Conservation (phyloP, 1,284 basidiomycete species). For the Puccinia coronata region DNA sequence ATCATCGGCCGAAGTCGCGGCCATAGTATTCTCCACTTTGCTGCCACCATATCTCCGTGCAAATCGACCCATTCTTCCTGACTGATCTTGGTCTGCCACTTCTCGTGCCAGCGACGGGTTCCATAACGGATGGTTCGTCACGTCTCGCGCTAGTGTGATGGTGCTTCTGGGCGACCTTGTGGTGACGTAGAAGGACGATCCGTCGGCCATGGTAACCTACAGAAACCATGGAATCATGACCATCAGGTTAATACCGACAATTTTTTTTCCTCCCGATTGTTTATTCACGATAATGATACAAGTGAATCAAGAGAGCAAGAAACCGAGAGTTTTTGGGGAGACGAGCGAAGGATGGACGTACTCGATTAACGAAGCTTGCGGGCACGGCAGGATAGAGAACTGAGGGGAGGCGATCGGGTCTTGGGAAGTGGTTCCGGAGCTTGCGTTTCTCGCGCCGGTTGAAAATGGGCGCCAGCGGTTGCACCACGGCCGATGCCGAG, state of each 20-base stretch:
- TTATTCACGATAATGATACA: neutral
- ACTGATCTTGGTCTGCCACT: slow-evolving; percentile 43
- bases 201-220: slow-evolving; percentile 39
- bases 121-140: slow-evolving; percentile 42
- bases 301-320: neutral
- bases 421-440: slow-evolving; percentile 28
- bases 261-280: no score
- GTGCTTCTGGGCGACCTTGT: slow-evolving; percentile 22
- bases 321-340: no score
- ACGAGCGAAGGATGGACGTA: no score
- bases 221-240: neutral
- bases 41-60: slow-evolving; percentile 31
- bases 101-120: slow-evolving; percentile 43
- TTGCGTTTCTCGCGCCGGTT: slow-evolving; percentile 44
- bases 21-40: no score
- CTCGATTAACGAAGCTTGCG: slow-evolving; percentile 22
- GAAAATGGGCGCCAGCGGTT: slow-evolving; percentile 36
- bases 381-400: slow-evolving; percentile 17
- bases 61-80: slow-evolving; percentile 35
- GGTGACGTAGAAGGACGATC: slow-evolving; percentile 26
- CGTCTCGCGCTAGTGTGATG: slow-evolving; percentile 30
- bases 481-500: neutral
- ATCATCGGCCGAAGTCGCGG: no score
- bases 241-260: no score
- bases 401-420: slow-evolving; percentile 27